phyloP scores from a whole-genome alignment of 805 yeast species.

The Candida orba region DNA sequence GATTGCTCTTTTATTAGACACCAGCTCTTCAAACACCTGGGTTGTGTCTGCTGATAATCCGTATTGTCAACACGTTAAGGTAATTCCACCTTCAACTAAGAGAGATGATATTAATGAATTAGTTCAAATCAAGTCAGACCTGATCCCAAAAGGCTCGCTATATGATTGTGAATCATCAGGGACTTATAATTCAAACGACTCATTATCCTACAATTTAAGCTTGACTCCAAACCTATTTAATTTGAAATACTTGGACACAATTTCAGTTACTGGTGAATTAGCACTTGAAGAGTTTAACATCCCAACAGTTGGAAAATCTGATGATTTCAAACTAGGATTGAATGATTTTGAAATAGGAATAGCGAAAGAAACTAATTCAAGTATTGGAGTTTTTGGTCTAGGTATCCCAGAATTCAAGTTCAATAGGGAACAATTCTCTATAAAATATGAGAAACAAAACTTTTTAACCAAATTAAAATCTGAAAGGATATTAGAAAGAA shows the following conservation, averaged over 20 bases:
- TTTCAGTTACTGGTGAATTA: constrained; percentile 3
- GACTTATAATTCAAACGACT: constrained; percentile 2
- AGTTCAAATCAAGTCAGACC: neutral
- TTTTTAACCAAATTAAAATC: constrained; percentile 9
- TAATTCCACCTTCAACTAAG: neutral
- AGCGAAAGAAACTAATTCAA: constrained; percentile 26
- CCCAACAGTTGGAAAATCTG: neutral
- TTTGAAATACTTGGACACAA: constrained; percentile 3
- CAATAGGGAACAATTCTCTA: neutral
- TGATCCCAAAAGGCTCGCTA: constrained; percentile 2
- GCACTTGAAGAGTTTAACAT: constrained; percentile 6
- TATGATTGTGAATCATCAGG: constrained; percentile 8
- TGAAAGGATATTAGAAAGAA: constrained; percentile 6
- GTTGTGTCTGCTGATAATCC: constrained; percentile 18
- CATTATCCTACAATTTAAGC: neutral
- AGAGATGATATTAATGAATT: neutral
- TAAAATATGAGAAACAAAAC: constrained; percentile 5
- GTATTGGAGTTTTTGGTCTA: constrained; percentile 39
- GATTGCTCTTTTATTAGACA: constrained; percentile 26
- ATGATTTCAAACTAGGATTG: neutral
- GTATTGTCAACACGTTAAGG: constrained; percentile 4
- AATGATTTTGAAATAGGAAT: constrained; percentile 22
- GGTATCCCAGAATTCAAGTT: constrained; percentile 21
- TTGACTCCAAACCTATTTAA: neutral
- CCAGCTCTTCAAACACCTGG: constrained; percentile 31